Base-by-base conservation (phyloP, 148 eudicot species). In the Silene conica region DNA sequence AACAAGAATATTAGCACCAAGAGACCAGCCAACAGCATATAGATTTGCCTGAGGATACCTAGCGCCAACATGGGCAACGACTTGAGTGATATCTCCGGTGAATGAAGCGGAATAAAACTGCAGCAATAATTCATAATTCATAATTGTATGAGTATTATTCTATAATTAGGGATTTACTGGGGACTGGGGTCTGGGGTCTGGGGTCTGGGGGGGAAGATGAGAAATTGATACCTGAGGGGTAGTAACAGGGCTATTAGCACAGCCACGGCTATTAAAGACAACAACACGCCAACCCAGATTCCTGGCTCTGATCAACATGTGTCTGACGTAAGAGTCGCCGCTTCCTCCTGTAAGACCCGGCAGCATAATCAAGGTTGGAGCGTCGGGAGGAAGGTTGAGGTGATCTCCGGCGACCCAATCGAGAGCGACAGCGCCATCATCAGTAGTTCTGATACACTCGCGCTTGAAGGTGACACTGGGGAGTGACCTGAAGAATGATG, bases 341-440 rank as follows among this genome's bases (percentile, higher is more conserved):
- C 98, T 95, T n/a, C 98, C 98, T 69, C 98, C 98, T 0, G 97
- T 92, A 1, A 95, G 86, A 79, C 98, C 98, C 73, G 98, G 98
- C 96, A 95, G 89, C 71, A 95, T 65, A 74, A 95, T 87, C 77
- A 92, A 81, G 2, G 85, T 16, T 5, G 98, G 98, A 57, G 97
- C 75, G 15, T 84, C 71, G 1, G 81, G 60, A 4, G 89, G 85
- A 28, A 95, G 77, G 4, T 12, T 34, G 0, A 56, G 67, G 38
- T 84, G 82, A 69, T 95, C 98, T 4, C 92, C 96, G 66, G 89
- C 77, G 48, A 95, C 89, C 98, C 98, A 95, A 83, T 95, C 98
- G 76, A 95, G 96, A 28, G 97, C 86, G n/a, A 95, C 83, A 64
- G 82, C 38, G 38, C 96, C 98, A 21, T 79, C 81, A 73, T 92